These are phyloP conservation scores for Neopestalotiopsis clavispora DNA, from an alignment of 2,329 filamentous ascomycete species.

Conservation along the genomic window DNA sequence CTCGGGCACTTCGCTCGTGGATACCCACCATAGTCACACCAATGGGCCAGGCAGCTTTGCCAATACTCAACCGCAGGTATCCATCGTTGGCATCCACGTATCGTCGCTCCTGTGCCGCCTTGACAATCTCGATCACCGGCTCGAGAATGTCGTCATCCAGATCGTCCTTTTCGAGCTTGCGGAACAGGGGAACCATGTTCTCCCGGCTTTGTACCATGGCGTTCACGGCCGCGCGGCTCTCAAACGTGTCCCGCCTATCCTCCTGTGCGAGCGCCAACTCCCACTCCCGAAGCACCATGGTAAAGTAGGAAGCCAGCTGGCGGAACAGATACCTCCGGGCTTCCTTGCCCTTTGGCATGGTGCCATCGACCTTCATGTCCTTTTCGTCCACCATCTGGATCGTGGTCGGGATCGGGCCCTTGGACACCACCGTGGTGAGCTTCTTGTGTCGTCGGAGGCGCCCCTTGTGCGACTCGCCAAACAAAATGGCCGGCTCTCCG, in stretches of 20 bases:
- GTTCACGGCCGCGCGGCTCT: constrained; percentile 80
- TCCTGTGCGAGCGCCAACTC: constrained; percentile 75
- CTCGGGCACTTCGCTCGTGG: constrained; percentile 92
- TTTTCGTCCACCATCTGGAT: constrained; percentile 79
- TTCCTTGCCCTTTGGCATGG: constrained; percentile 64
- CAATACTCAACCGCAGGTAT: constrained; percentile 90
- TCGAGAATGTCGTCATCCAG: constrained; percentile 79
- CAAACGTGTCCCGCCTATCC: constrained; percentile 66
- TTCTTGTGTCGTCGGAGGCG: constrained; percentile 74
- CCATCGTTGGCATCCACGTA: constrained; percentile 98
- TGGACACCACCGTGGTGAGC: constrained; percentile 64
- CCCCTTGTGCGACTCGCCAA: constrained; percentile 78
- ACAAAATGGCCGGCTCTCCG: constrained; percentile 75
- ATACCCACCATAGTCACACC: constrained; percentile 99
- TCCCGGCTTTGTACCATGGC: constrained; percentile 87
- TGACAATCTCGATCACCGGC: constrained; percentile 89
- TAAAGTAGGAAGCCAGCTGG: constrained; percentile 94
- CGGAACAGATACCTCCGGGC: constrained; percentile 77
- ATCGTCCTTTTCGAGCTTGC: constrained; percentile 82
- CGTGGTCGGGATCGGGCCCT: constrained; percentile 86
- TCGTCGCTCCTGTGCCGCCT: constrained; percentile 84
- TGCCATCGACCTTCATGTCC: constrained; percentile 78
- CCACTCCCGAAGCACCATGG: constrained; percentile 92
- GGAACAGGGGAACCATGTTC: constrained; percentile 89
- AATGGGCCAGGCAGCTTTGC: constrained; percentile 97